Conservation (phyloP, 2,329 filamentous ascomycete genomes). For the Aspergillus fructus region DNA sequence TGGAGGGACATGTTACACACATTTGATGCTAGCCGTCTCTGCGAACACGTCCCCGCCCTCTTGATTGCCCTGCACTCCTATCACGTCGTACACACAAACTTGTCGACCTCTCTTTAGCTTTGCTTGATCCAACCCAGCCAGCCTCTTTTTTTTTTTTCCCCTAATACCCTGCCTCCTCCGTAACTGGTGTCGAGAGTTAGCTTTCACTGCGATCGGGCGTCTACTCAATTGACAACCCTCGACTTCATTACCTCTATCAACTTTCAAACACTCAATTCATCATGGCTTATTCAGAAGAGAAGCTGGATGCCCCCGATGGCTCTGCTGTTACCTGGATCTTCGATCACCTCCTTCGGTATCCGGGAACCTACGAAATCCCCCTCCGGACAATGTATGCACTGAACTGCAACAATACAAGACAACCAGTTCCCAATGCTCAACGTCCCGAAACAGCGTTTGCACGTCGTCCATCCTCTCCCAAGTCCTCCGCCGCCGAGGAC, state of each 20-base stretch:
- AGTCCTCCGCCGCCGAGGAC: slow-evolving; percentile 39
- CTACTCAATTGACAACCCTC: background rate
- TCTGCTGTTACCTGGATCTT: slow-evolving; percentile 54
- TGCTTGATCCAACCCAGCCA: slow-evolving; percentile 6
- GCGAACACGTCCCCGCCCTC: slow-evolving; percentile 15
- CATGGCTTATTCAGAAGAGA: slow-evolving; percentile 20
- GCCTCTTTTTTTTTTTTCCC: slow-evolving; percentile 9
- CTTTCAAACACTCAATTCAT: background rate
- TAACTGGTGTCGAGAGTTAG: slow-evolving; percentile 1
- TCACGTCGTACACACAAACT: slow-evolving; percentile 22
- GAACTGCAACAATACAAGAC: slow-evolving; percentile 56
- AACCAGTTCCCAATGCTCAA: slow-evolving; percentile 27
- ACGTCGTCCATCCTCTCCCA: slow-evolving; percentile 30
- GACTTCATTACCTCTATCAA: background rate
- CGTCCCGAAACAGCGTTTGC: slow-evolving; percentile 37
- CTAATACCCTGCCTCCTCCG: slow-evolving; percentile 3
- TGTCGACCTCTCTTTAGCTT: slow-evolving; percentile 9
- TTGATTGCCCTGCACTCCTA: slow-evolving; percentile 21
- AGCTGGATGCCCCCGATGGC: slow-evolving; percentile 34
- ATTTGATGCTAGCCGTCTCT: slow-evolving; percentile 24
- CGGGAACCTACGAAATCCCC: slow-evolving; percentile 64
- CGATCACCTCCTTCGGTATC: slow-evolving; percentile 61
- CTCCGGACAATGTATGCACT: slow-evolving; percentile 67
- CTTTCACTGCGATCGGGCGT: background rate
- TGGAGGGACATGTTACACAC: slow-evolving; percentile 22